Base-by-base conservation (phyloP, 2,329 filamentous ascomycete species). In the Diaporthe sp. region DNA sequence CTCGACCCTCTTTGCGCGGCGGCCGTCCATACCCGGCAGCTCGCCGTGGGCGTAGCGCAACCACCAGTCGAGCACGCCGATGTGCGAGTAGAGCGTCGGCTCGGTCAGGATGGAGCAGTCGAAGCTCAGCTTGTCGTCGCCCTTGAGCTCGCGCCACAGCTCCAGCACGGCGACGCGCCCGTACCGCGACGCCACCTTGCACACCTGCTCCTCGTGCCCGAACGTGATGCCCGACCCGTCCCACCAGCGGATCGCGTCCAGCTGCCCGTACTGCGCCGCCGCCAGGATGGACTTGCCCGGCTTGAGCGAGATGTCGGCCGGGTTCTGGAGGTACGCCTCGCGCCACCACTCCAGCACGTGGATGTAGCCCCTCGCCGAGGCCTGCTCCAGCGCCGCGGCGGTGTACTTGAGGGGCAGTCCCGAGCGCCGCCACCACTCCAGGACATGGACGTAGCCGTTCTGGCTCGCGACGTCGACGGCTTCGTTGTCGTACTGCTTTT, bases 341-440 rank as follows among this genome's bases (percentile, higher is more conserved):
- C 94, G 94, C 96, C 96, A 98, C 96, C 96, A 98, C 79, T 97
- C 93, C 1, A 98, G 89, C 0, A 98, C 95, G 9, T 91, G 86
- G n/a, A 98, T 88, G 77, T 97, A 94, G 10, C 96, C 95, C 80
- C 95, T 93, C 4, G 92, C 92, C 74, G 93, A 96, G 40, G 96
- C 96, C 80, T 96, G 93, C 83, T 98, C 96, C 25, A 98, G 89
- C 0, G 96, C 95, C 7, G 92, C 89, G 82, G 98, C 95, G 15
- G 94, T 97, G 83, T 97, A 98, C 78, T 94, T 93, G 28, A 98
- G 87, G 2, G 92, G 91, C 2, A 98, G 87, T 0, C 93, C 94
- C 0, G 89, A 91, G 10, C 93, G 95, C 30, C 93, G 89, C 81
- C 94, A 93, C 96, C 96, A 98, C 94, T 98, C 94, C 1, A 98